These are phyloP conservation scores for Globisporangium middletonii DNA, from an alignment of 352 stramenopile species.

Conservation along the genomic window DNA sequence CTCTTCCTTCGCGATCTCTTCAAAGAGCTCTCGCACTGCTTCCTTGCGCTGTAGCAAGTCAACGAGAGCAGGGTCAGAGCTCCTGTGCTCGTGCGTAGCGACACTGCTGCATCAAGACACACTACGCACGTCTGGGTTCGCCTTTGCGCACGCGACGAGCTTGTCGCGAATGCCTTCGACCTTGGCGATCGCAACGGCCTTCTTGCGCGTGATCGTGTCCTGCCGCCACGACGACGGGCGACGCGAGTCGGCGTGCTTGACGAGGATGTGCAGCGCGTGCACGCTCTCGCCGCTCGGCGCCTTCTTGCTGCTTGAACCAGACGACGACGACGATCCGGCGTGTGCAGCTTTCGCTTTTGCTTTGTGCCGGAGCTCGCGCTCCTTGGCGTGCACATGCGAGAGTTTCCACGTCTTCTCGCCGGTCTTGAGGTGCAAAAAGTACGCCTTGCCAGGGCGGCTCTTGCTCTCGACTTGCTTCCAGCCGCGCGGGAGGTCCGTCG, in stretches of 20 bases:
- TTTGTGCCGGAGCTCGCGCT: conserved; percentile 65
- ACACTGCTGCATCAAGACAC: background rate
- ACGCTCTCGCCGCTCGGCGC: conserved; percentile 27
- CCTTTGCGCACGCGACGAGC: conserved; percentile 61
- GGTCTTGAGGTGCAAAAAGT: conserved; percentile 81
- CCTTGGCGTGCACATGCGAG: conserved; percentile 75
- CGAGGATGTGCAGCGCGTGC: conserved; percentile 82
- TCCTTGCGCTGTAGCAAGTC: conserved; percentile 15
- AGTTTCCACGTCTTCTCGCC: conserved; percentile 88
- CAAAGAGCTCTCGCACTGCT: conserved; percentile 64
- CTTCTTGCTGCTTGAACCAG: conserved; percentile 8
- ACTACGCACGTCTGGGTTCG: conserved; percentile 49
- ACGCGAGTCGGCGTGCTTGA: conserved; percentile 82
- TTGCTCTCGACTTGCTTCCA: conserved; percentile 89
- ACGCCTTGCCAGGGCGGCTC: conserved; percentile 75
- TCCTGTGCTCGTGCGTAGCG: background rate
- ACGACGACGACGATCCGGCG: background rate
- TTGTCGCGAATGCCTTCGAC: conserved; percentile 78
- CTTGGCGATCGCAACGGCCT: conserved; percentile 76
- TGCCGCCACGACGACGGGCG: conserved; percentile 85
- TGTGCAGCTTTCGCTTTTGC: conserved; percentile 17
- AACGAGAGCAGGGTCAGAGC: background rate
- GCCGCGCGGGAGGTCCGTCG: conserved; percentile 42
- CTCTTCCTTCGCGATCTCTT: conserved; percentile 83
- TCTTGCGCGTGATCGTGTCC: conserved; percentile 83